Conservation (phyloP, 257 asterid species). For the Salvia splendens region DNA sequence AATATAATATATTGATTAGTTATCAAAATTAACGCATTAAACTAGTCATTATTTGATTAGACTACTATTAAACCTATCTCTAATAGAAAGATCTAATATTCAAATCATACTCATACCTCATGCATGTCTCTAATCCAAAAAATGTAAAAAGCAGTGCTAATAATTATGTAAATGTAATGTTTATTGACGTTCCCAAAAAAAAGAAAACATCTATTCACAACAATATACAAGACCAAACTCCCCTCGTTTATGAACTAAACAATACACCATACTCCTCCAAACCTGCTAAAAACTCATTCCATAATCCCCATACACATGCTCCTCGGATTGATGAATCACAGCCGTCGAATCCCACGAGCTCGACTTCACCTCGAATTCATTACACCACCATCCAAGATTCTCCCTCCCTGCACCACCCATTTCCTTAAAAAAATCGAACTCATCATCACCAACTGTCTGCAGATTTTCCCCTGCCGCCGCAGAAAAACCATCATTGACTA, state of each 20-base stretch:
- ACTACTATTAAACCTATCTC: too few species aligned
- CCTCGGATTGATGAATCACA: slow-evolving; percentile 42
- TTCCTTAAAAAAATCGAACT: slow-evolving; percentile 52
- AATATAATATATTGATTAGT: too few species aligned
- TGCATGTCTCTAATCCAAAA: too few species aligned
- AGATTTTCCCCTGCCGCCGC: slow-evolving; percentile 13
- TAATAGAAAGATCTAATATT: too few species aligned
- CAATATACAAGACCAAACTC: background rate
- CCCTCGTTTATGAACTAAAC: background rate
- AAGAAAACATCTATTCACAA: slow-evolving; percentile 1
- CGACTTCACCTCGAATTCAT: slow-evolving; percentile 52
- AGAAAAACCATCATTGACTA: slow-evolving; percentile 25
- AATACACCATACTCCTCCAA: slow-evolving; percentile 19
- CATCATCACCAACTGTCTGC: slow-evolving; percentile 35
- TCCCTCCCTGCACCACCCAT: slow-evolving; percentile 40
- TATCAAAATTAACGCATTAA: too few species aligned
- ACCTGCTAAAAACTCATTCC: slow-evolving; percentile 42
- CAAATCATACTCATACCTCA: too few species aligned
- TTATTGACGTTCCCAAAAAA: too few species aligned
- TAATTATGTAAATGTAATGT: background rate
- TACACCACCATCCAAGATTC: slow-evolving; percentile 54
- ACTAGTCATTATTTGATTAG: too few species aligned
- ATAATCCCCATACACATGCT: slow-evolving; percentile 52
- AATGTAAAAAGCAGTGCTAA: too few species aligned
- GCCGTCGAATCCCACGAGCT: slow-evolving; percentile 65